Base-by-base conservation (phyloP, 768 basidiomycete genomes). In the Hortiboletus campestris region DNA sequence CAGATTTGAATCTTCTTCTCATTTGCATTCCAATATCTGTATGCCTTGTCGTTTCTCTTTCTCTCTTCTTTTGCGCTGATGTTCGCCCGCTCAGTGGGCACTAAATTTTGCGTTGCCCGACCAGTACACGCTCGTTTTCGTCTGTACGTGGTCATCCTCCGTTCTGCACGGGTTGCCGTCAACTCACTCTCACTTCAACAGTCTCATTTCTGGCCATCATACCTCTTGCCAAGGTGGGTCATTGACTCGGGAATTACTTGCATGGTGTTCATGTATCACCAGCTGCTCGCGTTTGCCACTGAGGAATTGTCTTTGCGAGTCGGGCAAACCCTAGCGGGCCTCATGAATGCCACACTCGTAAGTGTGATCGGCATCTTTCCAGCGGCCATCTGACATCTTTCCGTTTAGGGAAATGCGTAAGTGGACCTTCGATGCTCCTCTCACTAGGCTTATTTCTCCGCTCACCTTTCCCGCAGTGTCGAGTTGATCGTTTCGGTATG, bases 271-370 rank as follows among this genome's bases (percentile, higher is more conserved):
- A 64, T 31, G 10, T 17, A 20, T 38, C 45, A 32, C 2, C 53
- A 90, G 87, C 72, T 93, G 6, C 78, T 94, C 2, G 87, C 85
- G 1, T 93, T 92, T 65, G 90, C 90, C 1, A 94, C 92, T 0
- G 92, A 94, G 56, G 89, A 94, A 59, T 61, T 94, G 17, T 89
- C 92, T 4, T 64, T 91, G 52, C 84, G 91, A 31, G 85, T 93
- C 2, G 92, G 91, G 2, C 86, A 90, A 69, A 91, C 91, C 2
- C 73, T 92, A 12, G 90, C 91, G 4, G 91, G 91, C 38, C 78
- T 94, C 3, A 68, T 94, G 52, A 94, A 94, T 72, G 92, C 92
- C 20, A 94, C 91, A 14, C 74, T 91, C 60, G 88, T 91, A 61
- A 59, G 80, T 67, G 10, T 41, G 13, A 25, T 50, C 29, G 7